A percentile compares a stretch with the other conserved stretches of the same genome.
Evolutionary conservation across 1,284 basidiomycete genomes (phyloP).

Genomic region (Erythrobasidium hasegawianum): DNA sequence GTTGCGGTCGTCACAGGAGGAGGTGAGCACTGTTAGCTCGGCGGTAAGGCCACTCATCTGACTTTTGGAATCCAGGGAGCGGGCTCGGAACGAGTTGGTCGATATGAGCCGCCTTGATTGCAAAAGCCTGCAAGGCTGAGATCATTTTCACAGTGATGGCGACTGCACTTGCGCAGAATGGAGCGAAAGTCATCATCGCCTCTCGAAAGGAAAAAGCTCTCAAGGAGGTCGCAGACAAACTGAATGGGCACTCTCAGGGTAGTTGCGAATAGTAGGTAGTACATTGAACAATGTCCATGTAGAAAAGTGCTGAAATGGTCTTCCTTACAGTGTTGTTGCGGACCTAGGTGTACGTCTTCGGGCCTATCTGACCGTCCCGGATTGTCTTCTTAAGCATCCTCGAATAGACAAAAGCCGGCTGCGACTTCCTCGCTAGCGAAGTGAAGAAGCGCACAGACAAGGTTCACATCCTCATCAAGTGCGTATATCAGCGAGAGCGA

Average conservation of each 20-base stretch:
- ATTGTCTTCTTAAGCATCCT: constrained; percentile 33
- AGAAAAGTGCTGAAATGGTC: too few species aligned
- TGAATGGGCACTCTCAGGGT: constrained; percentile 54
- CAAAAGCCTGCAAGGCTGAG: neutral
- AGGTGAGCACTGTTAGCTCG: constrained; percentile 1
- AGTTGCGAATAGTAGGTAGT: constrained; percentile 58
- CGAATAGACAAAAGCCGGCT: constrained; percentile 68
- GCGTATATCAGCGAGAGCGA: too few species aligned
- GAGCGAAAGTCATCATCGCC: constrained; percentile 73
- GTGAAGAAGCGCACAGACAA: constrained; percentile 66
- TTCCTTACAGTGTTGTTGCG: constrained; percentile 56
- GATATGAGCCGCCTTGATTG: neutral
- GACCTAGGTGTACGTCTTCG: constrained; percentile 63
- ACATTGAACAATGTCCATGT: too few species aligned
- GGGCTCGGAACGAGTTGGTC: constrained; percentile 25
- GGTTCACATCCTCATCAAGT: constrained; percentile 60
- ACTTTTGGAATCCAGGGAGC: constrained; percentile 12
- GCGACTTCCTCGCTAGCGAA: constrained; percentile 65
- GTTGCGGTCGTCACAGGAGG: constrained; percentile 31
- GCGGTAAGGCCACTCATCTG: neutral
- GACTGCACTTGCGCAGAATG: constrained; percentile 71
- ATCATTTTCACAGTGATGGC: constrained; percentile 63
- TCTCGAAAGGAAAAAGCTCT: constrained; percentile 72
- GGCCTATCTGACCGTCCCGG: neutral
- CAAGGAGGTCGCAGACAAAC: constrained; percentile 58